Percentiles rank a stretch among this genome's conserved stretches.
These are phyloP conservation scores for Arthrobotrys iridis DNA, from an alignment of 2,329 filamentous ascomycete species.

Conservation along the genomic window DNA sequence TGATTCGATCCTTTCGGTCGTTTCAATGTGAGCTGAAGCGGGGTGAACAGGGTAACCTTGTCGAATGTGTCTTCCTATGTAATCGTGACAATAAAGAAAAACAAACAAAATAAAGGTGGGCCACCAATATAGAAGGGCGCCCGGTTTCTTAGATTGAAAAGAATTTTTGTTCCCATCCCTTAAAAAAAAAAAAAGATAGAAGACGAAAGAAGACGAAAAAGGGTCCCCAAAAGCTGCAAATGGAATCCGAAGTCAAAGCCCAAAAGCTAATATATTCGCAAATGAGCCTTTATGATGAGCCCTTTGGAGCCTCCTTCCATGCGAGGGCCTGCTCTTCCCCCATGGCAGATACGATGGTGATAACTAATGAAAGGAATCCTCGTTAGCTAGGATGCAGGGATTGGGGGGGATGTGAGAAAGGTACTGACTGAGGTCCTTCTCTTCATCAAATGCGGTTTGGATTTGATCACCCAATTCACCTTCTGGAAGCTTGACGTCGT, in stretches of 20 bases:
- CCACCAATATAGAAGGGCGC: conserved; percentile 61
- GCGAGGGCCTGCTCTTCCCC: conserved; percentile 92
- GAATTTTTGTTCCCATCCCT: conserved; percentile 59
- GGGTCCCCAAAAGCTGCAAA: conserved; percentile 62
- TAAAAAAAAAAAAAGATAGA: conserved; percentile 59
- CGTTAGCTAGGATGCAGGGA: not conserved
- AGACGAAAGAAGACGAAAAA: conserved; percentile 57
- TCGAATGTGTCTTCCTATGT: conserved; percentile 38
- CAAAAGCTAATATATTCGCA: conserved; percentile 59
- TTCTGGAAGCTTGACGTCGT: conserved; percentile 93
- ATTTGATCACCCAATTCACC: conserved; percentile 90
- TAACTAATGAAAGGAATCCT: conserved; percentile 68
- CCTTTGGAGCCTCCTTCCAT: conserved; percentile 84
- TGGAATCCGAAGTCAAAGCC: conserved; percentile 62
- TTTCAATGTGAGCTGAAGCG: not conserved
- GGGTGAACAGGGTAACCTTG: conserved; percentile 18
- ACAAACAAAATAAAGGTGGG: no score
- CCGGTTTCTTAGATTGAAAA: conserved; percentile 60
- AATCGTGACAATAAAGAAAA: conserved; percentile 42
- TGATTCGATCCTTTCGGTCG: not conserved
- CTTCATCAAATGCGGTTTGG: conserved; percentile 57
- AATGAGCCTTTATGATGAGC: conserved; percentile 56
- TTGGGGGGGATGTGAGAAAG: not conserved
- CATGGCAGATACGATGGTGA: conserved; percentile 95
- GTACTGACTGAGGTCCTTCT: conserved; percentile 31